Evolutionary conservation across 2,329 filamentous ascomycete genomes (phyloP).

Genomic region (Aspergillus puulaauensis): DNA sequence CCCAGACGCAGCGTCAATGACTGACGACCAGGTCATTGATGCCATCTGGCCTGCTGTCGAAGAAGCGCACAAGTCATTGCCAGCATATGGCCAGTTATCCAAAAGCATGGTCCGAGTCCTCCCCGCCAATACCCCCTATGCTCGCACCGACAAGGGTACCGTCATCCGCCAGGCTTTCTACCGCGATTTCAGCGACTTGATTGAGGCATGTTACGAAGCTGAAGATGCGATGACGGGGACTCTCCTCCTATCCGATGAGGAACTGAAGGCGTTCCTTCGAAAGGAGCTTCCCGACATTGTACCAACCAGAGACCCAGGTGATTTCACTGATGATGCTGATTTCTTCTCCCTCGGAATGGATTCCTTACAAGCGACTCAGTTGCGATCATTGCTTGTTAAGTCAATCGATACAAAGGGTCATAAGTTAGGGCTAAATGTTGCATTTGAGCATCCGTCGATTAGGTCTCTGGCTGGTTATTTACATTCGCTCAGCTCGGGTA

Average conservation of each 20-base stretch:
- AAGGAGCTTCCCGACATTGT: constrained; percentile 29
- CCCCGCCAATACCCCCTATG: constrained; percentile 45
- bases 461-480: constrained; percentile 48
- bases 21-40: constrained; percentile 49
- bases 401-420: constrained; percentile 50
- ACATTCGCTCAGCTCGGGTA: constrained; percentile 39
- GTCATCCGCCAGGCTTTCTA: constrained; percentile 55
- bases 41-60: constrained; percentile 52
- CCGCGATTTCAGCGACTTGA: constrained; percentile 45
- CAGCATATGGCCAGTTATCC: constrained; percentile 55
- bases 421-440: constrained; percentile 55
- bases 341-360: constrained; percentile 61
- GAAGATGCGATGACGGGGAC: constrained; percentile 21
- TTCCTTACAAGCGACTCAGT: constrained; percentile 57
- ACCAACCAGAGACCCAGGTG: constrained; percentile 15
- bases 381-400: constrained; percentile 53
- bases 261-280: constrained; percentile 37
- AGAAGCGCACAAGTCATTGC: constrained; percentile 51
- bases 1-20: constrained; percentile 43
- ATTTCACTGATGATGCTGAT: constrained; percentile 47
- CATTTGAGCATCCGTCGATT: constrained; percentile 59
- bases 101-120: constrained; percentile 55
- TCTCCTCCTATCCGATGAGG: neutral
- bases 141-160: constrained; percentile 57
- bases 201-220: constrained; percentile 45